Evolutionary conservation across 352 stramenopile genomes (phyloP).

Genomic region (Pythium periplocum): DNA sequence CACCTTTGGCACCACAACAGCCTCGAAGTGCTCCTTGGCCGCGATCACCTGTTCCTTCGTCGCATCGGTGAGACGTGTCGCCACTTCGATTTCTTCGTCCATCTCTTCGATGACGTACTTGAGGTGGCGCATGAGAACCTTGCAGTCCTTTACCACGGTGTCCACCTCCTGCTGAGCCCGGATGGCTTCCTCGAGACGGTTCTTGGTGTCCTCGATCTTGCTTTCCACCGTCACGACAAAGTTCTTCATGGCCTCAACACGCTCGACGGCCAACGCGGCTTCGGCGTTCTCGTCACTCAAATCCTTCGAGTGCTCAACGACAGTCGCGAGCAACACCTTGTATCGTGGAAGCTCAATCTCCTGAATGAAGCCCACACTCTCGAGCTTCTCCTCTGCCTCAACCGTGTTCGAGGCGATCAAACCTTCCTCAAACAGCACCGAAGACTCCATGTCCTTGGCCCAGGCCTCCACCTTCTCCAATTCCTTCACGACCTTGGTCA

Average conservation of each 20-base stretch:
- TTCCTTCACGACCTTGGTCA: slow-evolving; percentile 83
- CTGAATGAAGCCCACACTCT: slow-evolving; percentile 78
- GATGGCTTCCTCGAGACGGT: slow-evolving; percentile 44
- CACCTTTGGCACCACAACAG: slow-evolving; percentile 65
- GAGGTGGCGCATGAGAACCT: slow-evolving; percentile 79
- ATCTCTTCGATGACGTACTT: slow-evolving; percentile 88
- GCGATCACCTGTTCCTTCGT: slow-evolving; percentile 62
- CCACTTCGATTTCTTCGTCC: slow-evolving; percentile 81
- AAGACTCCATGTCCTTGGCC: slow-evolving; percentile 76
- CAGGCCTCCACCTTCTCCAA: slow-evolving; percentile 79
- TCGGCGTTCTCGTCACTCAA: slow-evolving; percentile 69
- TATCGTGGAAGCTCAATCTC: slow-evolving; percentile 81
- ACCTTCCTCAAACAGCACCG: slow-evolving; percentile 60
- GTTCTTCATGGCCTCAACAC: slow-evolving; percentile 64
- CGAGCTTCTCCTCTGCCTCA: slow-evolving; percentile 76
- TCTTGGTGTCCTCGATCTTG: slow-evolving; percentile 63
- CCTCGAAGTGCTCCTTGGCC: slow-evolving; percentile 66
- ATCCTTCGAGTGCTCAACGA: slow-evolving; percentile 58
- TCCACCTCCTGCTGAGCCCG: slow-evolving; percentile 65
- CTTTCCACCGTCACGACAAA: slow-evolving; percentile 75
- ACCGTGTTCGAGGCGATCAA: slow-evolving; percentile 46
- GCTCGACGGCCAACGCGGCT: slow-evolving; percentile 58
- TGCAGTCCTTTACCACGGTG: slow-evolving; percentile 83
- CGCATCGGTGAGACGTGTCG: slow-evolving; percentile 65
- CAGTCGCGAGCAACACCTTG: slow-evolving; percentile 64